Base-by-base conservation (phyloP, 208 protist species). In the Trypanosoma melophagium region DNA sequence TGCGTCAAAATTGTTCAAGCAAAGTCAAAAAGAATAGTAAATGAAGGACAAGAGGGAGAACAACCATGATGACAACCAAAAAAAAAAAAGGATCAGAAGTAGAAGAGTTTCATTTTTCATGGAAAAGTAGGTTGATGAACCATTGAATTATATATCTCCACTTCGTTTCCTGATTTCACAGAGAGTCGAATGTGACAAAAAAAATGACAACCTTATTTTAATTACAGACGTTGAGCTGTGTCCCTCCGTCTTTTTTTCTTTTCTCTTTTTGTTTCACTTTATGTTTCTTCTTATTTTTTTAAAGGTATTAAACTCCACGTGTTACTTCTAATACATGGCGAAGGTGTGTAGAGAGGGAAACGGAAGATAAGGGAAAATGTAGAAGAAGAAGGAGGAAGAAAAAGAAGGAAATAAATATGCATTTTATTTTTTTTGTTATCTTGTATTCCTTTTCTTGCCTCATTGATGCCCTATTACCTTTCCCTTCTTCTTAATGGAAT, bases 241-340 rank as follows among this genome's bases (percentile, higher is more conserved):
- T 1, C 28, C 28, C 28, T 35, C 28, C 28, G 28, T 35, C 28
- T 35, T 35, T 35, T 35, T 35, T 35, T 35, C 5, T 35, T 35
- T 35, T 35, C 5, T 35, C 7, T 35, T 21, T 61, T 52, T 70
- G 57, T 55, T 63, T 53, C 13, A 55, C 45, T 66, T 24, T 62
- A 52, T 50, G 35, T 44, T 64, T 63, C 52, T 62, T 50, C 12
- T 52, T 45, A 66, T 63, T 54, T 62, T n/a, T 56, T 60, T 74
- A 25, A 14, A 60, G 47, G 56, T 50, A 31, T 38, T 44, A 25
- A n/a, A n/a, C n/a, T n/a, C n/a, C n/a, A n/a, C n/a, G n/a, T n/a
- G n/a, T n/a, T n/a, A n/a, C n/a, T n/a, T n/a, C n/a, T n/a, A n/a
- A n/a, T n/a, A n/a, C n/a, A n/a, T n/a, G n/a, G n/a, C n/a, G n/a